Conservation (phyloP, 2,329 filamentous ascomycete species). For the Rutstroemia sp. region DNA sequence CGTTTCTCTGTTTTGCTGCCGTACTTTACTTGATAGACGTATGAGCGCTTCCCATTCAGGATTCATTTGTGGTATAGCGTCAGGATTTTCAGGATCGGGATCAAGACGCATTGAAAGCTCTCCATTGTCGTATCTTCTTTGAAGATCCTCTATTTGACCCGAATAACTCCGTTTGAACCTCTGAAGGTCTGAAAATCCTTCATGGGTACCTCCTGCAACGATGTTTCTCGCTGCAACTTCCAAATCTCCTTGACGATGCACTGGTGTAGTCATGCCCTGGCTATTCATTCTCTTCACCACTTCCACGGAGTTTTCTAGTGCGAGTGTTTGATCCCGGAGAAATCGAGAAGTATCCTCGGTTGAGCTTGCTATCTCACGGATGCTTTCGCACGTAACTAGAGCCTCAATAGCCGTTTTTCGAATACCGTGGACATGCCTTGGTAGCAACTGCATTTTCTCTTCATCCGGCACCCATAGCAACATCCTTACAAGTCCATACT, state of each 20-base stretch:
- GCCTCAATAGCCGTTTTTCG: slow-evolving; percentile 49
- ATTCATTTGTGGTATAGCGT: neutral
- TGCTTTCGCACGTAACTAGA: slow-evolving; percentile 52
- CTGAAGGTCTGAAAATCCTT: neutral
- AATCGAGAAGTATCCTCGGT: slow-evolving; percentile 22
- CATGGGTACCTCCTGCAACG: slow-evolving; percentile 14
- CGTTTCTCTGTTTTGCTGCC: neutral
- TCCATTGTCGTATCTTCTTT: neutral
- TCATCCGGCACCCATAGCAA: slow-evolving; percentile 62
- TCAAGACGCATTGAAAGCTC: neutral
- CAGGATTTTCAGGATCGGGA: neutral
- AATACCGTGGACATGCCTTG: slow-evolving; percentile 49
- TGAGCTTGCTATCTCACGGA: slow-evolving; percentile 47
- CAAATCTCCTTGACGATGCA: slow-evolving; percentile 35
- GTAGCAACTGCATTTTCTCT: slow-evolving; percentile 53
- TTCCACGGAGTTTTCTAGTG: slow-evolving; percentile 37
- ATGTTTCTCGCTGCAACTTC: slow-evolving; percentile 16
- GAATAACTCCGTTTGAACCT: neutral
- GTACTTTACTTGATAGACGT: neutral
- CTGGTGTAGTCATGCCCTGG: slow-evolving; percentile 37
- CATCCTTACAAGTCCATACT: slow-evolving; percentile 72
- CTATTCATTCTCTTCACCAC: slow-evolving; percentile 41
- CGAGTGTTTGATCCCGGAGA: slow-evolving; percentile 40
- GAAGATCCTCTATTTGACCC: neutral
- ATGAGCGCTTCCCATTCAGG: neutral